phyloP scores from a whole-genome alignment of 495 filamentous ascomycete genomes.

The Daldinia childiae region DNA sequence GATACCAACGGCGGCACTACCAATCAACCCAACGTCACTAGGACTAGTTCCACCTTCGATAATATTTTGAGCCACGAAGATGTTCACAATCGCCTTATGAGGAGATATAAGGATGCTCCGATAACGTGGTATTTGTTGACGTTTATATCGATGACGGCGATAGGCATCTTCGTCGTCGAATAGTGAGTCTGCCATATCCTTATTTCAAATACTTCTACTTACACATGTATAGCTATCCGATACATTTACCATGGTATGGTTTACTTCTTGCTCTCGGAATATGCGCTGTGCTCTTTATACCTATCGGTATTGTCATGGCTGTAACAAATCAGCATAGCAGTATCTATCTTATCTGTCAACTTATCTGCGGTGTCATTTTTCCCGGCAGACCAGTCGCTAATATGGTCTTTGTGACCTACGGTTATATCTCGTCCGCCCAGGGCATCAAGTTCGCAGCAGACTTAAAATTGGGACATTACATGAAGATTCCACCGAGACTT shows the following conservation, averaged over 20 bases:
- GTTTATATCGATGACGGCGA: conserved; percentile 72
- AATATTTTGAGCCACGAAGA: conserved; percentile 73
- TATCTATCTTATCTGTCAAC: conserved; percentile 83
- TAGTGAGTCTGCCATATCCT: conserved; percentile 58
- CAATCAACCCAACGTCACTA: conserved; percentile 30
- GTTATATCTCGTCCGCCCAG: conserved; percentile 82
- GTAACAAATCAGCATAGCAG: conserved; percentile 85
- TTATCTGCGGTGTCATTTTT: conserved; percentile 80
- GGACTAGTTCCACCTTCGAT: conserved; percentile 58
- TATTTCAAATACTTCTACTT: conserved; percentile 7
- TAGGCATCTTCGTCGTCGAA: conserved; percentile 86
- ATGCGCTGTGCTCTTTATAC: conserved; percentile 76
- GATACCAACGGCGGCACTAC: conserved; percentile 32
- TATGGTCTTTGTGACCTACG: conserved; percentile 90
- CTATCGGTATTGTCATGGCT: conserved; percentile 86
- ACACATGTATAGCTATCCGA: conserved; percentile 66
- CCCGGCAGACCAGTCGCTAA: conserved; percentile 85
- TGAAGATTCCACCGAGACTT: conserved; percentile 88
- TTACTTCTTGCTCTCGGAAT: conserved; percentile 78
- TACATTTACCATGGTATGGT: conserved; percentile 81
- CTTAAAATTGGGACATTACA: conserved; percentile 89
- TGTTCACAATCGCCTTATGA: conserved; percentile 82
- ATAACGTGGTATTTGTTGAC: conserved; percentile 79
- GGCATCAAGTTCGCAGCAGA: conserved; percentile 88
- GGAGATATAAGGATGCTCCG: conserved; percentile 76